Conservation (phyloP, 2,329 filamentous ascomycete genomes). For the Emergomyces orientalis region DNA sequence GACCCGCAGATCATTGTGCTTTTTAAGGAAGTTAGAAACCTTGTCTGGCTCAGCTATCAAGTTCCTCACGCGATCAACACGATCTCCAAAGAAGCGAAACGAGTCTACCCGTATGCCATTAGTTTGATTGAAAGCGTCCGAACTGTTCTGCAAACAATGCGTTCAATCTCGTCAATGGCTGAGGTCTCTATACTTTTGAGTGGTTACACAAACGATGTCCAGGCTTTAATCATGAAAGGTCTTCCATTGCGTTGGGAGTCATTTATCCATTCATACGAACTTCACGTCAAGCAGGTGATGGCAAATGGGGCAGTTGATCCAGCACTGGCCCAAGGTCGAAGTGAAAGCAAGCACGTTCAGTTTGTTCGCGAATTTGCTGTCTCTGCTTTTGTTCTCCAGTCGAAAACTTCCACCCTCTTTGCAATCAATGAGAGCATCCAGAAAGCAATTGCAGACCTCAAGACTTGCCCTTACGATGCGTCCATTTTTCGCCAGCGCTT, state of each 20-base stretch:
- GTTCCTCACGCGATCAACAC: conserved; percentile 92
- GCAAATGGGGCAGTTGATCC: conserved; percentile 53
- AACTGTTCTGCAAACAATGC: conserved; percentile 79
- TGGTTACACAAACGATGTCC: conserved; percentile 86
- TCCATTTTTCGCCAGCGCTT: conserved; percentile 71
- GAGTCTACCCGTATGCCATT: conserved; percentile 95
- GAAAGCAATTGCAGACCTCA: conserved; percentile 72
- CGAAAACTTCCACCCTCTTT: conserved; percentile 69
- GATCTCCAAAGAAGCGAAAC: conserved; percentile 96
- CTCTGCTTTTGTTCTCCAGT: conserved; percentile 77
- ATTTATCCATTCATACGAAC: conserved; percentile 92
- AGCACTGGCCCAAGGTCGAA: conserved; percentile 45
- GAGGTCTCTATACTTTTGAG: conserved; percentile 80
- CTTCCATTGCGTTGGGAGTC: conserved; percentile 93
- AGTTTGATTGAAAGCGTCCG: conserved; percentile 98
- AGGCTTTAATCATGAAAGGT: conserved; percentile 72
- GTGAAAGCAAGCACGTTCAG: conserved; percentile 88
- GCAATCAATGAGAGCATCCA: conserved; percentile 73
- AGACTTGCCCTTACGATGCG: conserved; percentile 72
- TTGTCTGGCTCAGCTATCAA: conserved; percentile 89
- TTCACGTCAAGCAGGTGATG: conserved; percentile 62
- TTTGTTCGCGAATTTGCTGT: conserved; percentile 91
- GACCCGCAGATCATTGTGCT: conserved; percentile 93
- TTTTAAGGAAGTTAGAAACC: conserved; percentile 96
- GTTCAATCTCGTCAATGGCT: conserved; percentile 73